Conservation (phyloP, 208 protist genomes). For the Sergeia podlipaevii region DNA sequence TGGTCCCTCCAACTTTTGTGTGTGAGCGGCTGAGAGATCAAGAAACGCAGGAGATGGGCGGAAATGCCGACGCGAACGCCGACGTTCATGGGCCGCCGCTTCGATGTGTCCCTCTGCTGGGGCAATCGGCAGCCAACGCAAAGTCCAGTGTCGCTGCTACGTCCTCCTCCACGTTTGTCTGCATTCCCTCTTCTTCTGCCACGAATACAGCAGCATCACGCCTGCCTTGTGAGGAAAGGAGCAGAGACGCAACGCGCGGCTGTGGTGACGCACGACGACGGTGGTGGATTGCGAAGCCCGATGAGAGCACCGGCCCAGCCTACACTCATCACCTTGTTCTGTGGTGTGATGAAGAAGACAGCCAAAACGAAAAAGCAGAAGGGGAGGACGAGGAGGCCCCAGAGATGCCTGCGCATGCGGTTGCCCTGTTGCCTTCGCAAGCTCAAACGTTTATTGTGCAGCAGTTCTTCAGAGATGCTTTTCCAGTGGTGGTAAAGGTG, state of each 20-base stretch:
- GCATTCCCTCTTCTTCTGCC: conserved; percentile 21
- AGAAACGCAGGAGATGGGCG: no score
- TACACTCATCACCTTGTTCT: conserved; percentile 78
- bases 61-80: no score
- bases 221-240: no score
- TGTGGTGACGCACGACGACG: conserved; percentile 9
- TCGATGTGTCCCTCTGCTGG: no score
- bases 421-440: conserved; percentile 30
- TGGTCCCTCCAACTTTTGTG: conserved; percentile 56
- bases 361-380: not conserved
- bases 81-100: no score
- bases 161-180: not conserved
- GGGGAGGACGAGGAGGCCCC: not conserved
- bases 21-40: conserved; percentile 24
- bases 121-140: no score
- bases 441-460: conserved; percentile 56
- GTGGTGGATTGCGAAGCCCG: conserved; percentile 82
- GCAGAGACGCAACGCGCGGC: not conserved
- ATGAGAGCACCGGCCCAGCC: conserved; percentile 64
- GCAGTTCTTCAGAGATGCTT: conserved; percentile 47
- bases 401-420: conserved; percentile 25
- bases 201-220: not conserved
- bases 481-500: conserved; percentile 84
- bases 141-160: not conserved
- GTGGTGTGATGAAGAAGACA: conserved; percentile 21